Base-by-base conservation (phyloP, 148 eudicot genomes). In the Rhododendron williamsianum region DNA sequence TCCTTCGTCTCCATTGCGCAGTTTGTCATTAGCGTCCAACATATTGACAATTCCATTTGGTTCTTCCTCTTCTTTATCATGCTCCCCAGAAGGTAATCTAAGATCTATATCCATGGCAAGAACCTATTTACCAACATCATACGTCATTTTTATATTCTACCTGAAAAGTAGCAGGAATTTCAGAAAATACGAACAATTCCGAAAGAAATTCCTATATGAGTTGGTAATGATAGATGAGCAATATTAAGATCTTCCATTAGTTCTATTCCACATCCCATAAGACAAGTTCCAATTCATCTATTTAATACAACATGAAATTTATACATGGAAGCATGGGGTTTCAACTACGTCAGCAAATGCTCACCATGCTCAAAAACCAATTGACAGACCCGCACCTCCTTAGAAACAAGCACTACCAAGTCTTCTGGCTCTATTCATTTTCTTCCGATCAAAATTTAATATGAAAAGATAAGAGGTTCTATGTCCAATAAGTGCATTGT, bases 51-150 rank as follows among this genome's bases (percentile, higher is more conserved):
- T 84, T 48, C 87, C 93, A 86, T 86, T 90, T 82, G 94, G 87
- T 81, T 94, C 97, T 84, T 92, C 98, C 80, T 92, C 93, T 72
- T 92, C 93, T 85, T 89, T 93, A 80, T 94, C 99, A 89, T 91
- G 93, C 81, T 92, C 99, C 72, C 91, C 94, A 51, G 98, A 93
- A 56, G 99, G 96, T 84, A 95, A 84, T 82, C 99, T 91, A 71
- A 97, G 98, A 90, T 97, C 93, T 86, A 97, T 93, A 92, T 97
- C 98, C 99, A 97, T 95, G 78, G 78, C 82, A 54, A 73, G 71
- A 82, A 86, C 35, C 81, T 86, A 76, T 45, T 49, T 15, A 56
- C 81, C 88, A 36, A 21, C 43, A 86, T 56, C 77, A 60, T 84
- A 65, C 48, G 41, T 83, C 86, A 54, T 56, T 86, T 78, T 73